Base-by-base conservation (phyloP, 345 rosid genomes). In the Arabidopsis arenosa region DNA sequence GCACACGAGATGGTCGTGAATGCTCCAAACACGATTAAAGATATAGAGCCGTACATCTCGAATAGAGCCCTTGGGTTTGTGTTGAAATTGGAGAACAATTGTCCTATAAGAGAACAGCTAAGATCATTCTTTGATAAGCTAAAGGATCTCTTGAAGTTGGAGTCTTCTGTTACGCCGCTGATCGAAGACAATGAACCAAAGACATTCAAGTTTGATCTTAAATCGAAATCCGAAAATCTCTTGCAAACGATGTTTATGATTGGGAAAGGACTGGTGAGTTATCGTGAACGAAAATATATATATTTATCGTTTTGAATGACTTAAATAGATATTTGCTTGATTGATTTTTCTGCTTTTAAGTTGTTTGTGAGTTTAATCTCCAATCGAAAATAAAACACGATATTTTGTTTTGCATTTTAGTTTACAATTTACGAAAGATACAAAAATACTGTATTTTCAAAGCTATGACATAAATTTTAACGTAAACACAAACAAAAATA, bases 241-340 rank as follows among this genome's bases (percentile, higher is more conserved):
- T 63, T 76, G 57, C 28, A 76, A 62, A 44, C 49, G 5, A 63
- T 76, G 70, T 14, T 69, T 37, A 35, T 6, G 33, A 6, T 76
- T 68, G 49, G 62, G 61, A 69, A 4, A 60, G 80, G 80, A 69
- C 47, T 76, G 75, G 80, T 76, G 23, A 68, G 80, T 52, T 40
- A 48, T n/a, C 17, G 1, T 5, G 1, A 45, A 14, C 49, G 2
- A 45, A 45, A 45, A 13, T 43, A 43, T 6, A 43, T 6, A 23
- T 23, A 23, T 23, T 41, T n/a, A 41, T 41, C 45, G 5, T 13
- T 73, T 40, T 40, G 9, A 32, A 59, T 71, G 10, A 58, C 18
- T 41, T 30, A 44, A 12, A 44, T 44, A 14, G 17, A 44, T 44
- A 7, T 1, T 44, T 44, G 7, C 12, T 9, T 51, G 9, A 18